phyloP scores from a whole-genome alignment of 257 asterid species.

The Solanum ossicruentum region DNA sequence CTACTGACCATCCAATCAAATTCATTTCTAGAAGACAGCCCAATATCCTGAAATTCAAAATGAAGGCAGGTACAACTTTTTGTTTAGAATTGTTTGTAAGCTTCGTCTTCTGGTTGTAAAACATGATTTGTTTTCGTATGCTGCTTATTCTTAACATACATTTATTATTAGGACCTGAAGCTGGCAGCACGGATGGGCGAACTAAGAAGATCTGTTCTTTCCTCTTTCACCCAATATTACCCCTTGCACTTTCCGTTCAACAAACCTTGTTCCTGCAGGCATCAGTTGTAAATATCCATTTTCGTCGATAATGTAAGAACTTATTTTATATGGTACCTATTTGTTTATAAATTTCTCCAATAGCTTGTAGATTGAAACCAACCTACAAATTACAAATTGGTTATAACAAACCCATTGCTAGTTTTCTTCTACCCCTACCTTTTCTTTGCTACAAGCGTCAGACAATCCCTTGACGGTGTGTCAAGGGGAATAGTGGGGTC shows the following conservation, averaged over 20 bases:
- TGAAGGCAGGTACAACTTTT: conserved; percentile 56
- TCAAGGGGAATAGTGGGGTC: background rate
- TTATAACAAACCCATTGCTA: background rate
- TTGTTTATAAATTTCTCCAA: background rate
- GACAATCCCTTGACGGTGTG: background rate
- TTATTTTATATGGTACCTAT: background rate
- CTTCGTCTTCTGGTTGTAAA: background rate
- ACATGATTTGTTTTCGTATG: background rate
- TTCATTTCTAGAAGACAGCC: conserved; percentile 78
- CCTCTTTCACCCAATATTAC: conserved; percentile 84
- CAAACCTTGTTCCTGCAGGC: conserved; percentile 82
- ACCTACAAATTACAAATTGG: background rate
- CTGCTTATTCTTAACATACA: conserved; percentile 2
- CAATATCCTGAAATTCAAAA: conserved; percentile 73
- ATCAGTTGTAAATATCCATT: conserved; percentile 90
- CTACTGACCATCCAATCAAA: conserved; percentile 91
- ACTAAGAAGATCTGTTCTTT: conserved; percentile 75
- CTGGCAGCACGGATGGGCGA: conserved; percentile 56
- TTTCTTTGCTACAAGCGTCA: background rate
- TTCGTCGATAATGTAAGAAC: conserved; percentile 36
- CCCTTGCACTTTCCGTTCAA: conserved; percentile 83
- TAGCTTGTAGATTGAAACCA: background rate
- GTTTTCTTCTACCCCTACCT: background rate
- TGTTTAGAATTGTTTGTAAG: background rate
- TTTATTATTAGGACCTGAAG: conserved; percentile 60